A percentile compares a stretch with the other conserved stretches of the same genome.
phyloP scores from a whole-genome alignment of 352 stramenopile species.

The Phytopythium boreale region DNA sequence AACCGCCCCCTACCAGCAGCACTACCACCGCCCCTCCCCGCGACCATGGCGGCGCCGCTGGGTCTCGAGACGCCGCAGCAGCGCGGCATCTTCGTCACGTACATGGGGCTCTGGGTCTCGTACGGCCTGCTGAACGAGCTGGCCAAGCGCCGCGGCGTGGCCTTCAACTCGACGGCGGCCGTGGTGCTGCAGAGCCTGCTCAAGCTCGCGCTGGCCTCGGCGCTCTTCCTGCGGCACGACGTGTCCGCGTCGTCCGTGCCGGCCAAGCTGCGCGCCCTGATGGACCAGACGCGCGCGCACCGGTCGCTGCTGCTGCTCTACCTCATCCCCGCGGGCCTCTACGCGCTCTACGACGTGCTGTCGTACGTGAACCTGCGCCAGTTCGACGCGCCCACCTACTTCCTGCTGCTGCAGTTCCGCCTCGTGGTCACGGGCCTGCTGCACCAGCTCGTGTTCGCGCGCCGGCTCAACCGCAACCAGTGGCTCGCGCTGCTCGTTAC shows the following conservation, averaged over 20 bases:
- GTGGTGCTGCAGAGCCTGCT: constrained; percentile 75
- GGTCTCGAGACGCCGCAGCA: constrained; percentile 73
- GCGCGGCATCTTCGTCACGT: constrained; percentile 72
- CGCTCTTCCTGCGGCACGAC: constrained; percentile 66
- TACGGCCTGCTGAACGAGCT: constrained; percentile 81
- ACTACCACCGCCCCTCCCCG: neutral
- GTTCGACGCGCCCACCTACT: constrained; percentile 79
- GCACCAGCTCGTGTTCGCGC: constrained; percentile 77
- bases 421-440: constrained; percentile 77
- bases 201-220: constrained; percentile 64
- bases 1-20: too few species aligned
- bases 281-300: constrained; percentile 36
- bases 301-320: constrained; percentile 56
- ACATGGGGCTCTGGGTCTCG: constrained; percentile 75
- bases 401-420: constrained; percentile 75
- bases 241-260: constrained; percentile 23
- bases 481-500: constrained; percentile 71
- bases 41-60: constrained; percentile 44
- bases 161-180: constrained; percentile 71
- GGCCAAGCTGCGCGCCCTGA: constrained; percentile 27
- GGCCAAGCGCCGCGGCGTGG: constrained; percentile 59
- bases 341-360: constrained; percentile 81
- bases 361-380: constrained; percentile 78
- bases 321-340: constrained; percentile 70
- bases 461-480: constrained; percentile 71